Percentiles rank a stretch among this genome's conserved stretches.
Evolutionary conservation across 495 filamentous ascomycete genomes (phyloP).

Genomic region (Chaetomium cochliodes): DNA sequence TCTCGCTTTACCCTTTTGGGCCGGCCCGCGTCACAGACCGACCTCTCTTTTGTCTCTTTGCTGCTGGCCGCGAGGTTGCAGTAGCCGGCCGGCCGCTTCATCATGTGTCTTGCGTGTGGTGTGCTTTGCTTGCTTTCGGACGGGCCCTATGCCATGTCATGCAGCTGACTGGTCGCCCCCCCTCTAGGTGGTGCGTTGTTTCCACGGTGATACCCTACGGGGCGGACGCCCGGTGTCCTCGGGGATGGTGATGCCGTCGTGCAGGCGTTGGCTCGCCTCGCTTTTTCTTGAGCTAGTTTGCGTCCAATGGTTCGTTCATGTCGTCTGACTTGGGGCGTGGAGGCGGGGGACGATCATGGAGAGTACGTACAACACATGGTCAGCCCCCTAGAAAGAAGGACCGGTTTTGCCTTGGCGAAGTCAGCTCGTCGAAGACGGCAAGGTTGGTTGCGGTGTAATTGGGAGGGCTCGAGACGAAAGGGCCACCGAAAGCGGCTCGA

Average conservation of each 20-base stretch:
- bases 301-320: neutral
- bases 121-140: neutral
- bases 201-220: neutral
- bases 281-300: neutral
- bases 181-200: neutral
- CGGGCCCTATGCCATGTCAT: neutral
- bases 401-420: neutral
- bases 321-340: neutral
- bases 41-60: neutral
- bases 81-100: neutral
- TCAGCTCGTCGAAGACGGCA: neutral
- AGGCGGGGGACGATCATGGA: neutral
- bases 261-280: conserved; percentile 3
- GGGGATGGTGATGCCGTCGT: neutral
- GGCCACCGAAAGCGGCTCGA: neutral
- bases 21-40: neutral
- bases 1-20: conserved; percentile 20
- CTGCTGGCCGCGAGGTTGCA: conserved; percentile 1
- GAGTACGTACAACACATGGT: neutral
- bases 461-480: neutral
- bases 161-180: neutral
- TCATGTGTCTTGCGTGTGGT: conserved; percentile 1
- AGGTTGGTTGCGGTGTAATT: neutral
- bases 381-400: neutral
- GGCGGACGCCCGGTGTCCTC: neutral